Evolutionary conservation across 257 asterid genomes (phyloP).

Genomic region (Parsonsia alboflavescens): DNA sequence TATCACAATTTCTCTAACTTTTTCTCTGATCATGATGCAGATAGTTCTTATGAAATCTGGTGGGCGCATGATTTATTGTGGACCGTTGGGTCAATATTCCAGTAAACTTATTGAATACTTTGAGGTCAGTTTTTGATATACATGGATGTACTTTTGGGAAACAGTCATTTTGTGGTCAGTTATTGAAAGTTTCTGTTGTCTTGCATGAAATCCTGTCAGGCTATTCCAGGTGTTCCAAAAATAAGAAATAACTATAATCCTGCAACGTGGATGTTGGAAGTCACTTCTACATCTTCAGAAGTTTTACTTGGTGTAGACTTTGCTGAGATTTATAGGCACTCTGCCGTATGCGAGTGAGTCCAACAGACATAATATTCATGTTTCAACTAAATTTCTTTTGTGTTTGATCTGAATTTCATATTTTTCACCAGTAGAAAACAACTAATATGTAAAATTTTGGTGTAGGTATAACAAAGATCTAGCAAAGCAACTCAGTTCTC

Average conservation of each 20-base stretch:
- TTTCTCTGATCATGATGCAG: not conserved
- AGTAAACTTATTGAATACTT: constrained; percentile 7
- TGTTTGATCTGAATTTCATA: not conserved
- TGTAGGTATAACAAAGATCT: constrained; percentile 8
- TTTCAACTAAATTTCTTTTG: not conserved
- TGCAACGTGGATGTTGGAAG: constrained; percentile 20
- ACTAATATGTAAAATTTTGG: not conserved
- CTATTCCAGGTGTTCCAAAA: constrained; percentile 16
- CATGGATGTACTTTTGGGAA: no score
- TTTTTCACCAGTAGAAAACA: not conserved
- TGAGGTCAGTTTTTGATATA: constrained; percentile 9
- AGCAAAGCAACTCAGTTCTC: constrained; percentile 9
- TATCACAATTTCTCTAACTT: not conserved
- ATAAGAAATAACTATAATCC: constrained; percentile 15
- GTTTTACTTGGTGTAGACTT: constrained; percentile 10
- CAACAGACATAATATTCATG: not conserved
- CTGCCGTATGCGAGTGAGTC: constrained; percentile 9
- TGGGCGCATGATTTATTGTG: constrained; percentile 13
- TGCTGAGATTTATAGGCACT: constrained; percentile 3
- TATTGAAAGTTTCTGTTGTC: not conserved
- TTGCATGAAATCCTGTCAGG: not conserved
- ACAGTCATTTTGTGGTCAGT: not conserved
- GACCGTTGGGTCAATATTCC: constrained; percentile 9
- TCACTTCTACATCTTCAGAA: constrained; percentile 19
- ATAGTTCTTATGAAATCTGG: constrained; percentile 13